Base-by-base conservation (phyloP, 2,329 filamentous ascomycete genomes). In the Sclerotinia trifoliorum region DNA sequence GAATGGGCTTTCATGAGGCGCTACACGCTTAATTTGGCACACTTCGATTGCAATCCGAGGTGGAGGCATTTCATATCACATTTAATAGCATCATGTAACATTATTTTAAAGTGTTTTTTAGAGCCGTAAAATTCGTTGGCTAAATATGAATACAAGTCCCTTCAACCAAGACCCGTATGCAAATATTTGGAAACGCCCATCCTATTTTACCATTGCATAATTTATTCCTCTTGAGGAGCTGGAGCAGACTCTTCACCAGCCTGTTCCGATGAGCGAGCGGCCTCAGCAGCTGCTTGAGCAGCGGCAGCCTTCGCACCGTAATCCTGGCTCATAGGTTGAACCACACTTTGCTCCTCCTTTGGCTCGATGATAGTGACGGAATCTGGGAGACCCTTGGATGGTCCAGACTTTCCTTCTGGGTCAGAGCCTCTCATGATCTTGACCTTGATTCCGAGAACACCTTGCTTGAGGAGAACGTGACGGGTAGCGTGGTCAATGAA, bases 341-440 rank as follows among this genome's bases (percentile, higher is more conserved):
- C 88, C 75, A 98, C 90, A 78, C 90, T 89, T 82, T 94, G 88
- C 89, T 99, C 95, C 86, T 99, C 95, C 92, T 99, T 99, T 84
- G 95, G 96, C 88, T 99, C 95, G 84, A 98, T 97, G 85, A 99
- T 95, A 82, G 94, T 98, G 83, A 99, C 95, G 81, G 93, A 93
- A 83, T 99, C 95, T 77, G 95, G 95, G 75, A 99, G 92, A 76
- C 93, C 90, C 90, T 98, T 97, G 85, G 94, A 92, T 78, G 94
- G 94, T 77, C 95, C 93, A 79, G 93, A 89, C 90, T 99, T 99
- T 90, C 95, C 95, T 85, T 98, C 93, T 82, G 95, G 95, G 87
- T 99, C 95, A 78, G 93, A 95, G 81, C 95, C 95, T 83, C 96
- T 94, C 95, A 99, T 99, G 86, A 99, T 99, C 94, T 99, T 99